Conservation (phyloP, 192 early-diverging fungal species). For the Paraglomus brasilianum region DNA sequence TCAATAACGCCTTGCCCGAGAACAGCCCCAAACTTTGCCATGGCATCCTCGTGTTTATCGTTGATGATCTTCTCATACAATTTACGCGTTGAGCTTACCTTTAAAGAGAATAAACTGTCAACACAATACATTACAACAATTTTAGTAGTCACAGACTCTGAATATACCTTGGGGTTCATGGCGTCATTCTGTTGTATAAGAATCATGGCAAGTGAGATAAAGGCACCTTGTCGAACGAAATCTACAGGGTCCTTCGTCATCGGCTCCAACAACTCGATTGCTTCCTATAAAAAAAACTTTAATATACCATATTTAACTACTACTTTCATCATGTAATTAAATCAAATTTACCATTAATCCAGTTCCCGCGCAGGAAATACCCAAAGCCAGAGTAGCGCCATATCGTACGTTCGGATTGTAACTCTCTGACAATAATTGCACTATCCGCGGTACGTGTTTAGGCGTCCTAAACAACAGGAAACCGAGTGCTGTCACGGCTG, state of each 20-base stretch:
- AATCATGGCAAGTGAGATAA: slow-evolving; percentile 93
- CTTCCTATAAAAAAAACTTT: slow-evolving; percentile 54
- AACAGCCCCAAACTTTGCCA: slow-evolving; percentile 94
- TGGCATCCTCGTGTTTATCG: slow-evolving; percentile 89
- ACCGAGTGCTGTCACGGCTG: slow-evolving; percentile 94
- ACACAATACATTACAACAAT: neutral
- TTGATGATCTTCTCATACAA: slow-evolving; percentile 84
- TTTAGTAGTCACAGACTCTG: too few species aligned
- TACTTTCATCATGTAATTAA: neutral
- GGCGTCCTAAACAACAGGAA: slow-evolving; percentile 93
- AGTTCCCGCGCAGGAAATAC: slow-evolving; percentile 96
- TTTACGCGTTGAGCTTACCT: slow-evolving; percentile 80
- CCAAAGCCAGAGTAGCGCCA: slow-evolving; percentile 93
- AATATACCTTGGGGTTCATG: slow-evolving; percentile 61
- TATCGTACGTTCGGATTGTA: slow-evolving; percentile 99
- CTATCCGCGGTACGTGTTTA: slow-evolving; percentile 96
- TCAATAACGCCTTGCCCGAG: slow-evolving; percentile 97
- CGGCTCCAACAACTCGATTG: slow-evolving; percentile 91
- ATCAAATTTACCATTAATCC: slow-evolving; percentile 61
- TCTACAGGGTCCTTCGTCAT: slow-evolving; percentile 97
- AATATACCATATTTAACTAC: neutral
- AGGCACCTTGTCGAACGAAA: slow-evolving; percentile 96
- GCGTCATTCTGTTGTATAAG: slow-evolving; percentile 94
- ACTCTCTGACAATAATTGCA: slow-evolving; percentile 95
- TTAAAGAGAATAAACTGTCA: too few species aligned